Conservation (phyloP, 208 protist genomes). For the Leishmania major region DNA sequence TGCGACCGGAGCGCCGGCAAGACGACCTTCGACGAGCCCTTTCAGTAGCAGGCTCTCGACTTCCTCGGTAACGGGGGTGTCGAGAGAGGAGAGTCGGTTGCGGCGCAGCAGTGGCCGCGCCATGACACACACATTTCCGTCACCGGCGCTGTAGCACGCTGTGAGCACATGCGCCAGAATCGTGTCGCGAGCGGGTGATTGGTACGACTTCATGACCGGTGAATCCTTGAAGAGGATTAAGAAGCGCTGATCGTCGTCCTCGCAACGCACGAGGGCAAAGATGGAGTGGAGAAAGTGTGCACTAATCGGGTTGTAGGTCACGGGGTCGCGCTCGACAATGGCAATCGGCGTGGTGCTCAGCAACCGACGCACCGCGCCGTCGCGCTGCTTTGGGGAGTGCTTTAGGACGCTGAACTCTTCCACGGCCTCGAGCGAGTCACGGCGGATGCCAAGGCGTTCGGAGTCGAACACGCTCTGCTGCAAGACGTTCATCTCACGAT, state of each 20-base stretch:
- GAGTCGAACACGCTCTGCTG: conserved; percentile 57
- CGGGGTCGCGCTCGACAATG: conserved; percentile 89
- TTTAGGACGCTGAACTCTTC: conserved; percentile 88
- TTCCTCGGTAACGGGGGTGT: conserved; percentile 61
- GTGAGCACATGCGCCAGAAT: conserved; percentile 88
- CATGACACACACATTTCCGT: conserved; percentile 74
- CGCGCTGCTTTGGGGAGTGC: conserved; percentile 43
- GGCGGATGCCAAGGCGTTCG: conserved; percentile 71
- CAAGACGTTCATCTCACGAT: conserved; percentile 49
- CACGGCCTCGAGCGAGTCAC: conserved; percentile 57
- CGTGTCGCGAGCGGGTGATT: conserved; percentile 82
- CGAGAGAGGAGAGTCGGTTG: conserved; percentile 68
- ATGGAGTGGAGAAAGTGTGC: conserved; percentile 70
- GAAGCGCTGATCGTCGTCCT: conserved; percentile 86
- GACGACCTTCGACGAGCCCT: conserved; percentile 46
- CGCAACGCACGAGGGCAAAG: conserved; percentile 78
- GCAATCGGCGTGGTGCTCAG: conserved; percentile 71
- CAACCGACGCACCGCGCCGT: conserved; percentile 58
- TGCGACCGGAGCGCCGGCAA: conserved; percentile 3
- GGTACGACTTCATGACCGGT: conserved; percentile 68
- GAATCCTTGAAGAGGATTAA: conserved; percentile 81
- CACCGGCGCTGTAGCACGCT: conserved; percentile 68
- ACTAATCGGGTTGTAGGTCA: conserved; percentile 81
- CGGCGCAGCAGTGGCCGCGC: conserved; percentile 52
- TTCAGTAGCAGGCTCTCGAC: conserved; percentile 87